Evolutionary conservation across 2,329 filamentous ascomycete species (phyloP).

Genomic region (Aspergillus awamori): DNA sequence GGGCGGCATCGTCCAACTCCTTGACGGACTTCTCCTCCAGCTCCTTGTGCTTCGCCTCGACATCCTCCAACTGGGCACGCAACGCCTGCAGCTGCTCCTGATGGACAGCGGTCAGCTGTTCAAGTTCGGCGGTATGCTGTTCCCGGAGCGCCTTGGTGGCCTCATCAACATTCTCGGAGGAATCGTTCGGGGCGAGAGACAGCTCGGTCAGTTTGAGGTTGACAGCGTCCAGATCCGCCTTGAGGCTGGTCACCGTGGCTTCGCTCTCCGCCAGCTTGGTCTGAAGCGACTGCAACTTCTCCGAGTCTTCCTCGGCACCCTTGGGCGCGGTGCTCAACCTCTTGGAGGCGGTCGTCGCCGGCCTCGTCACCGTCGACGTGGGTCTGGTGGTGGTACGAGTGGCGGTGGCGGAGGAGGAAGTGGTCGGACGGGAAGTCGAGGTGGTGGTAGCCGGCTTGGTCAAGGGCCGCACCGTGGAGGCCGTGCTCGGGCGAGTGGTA

Average conservation of each 20-base stretch:
- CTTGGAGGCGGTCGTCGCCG: conserved; percentile 31
- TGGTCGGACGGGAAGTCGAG: conserved; percentile 26
- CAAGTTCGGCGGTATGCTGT: conserved; percentile 38
- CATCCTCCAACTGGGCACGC: conserved; percentile 39
- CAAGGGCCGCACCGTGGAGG: conserved; percentile 29
- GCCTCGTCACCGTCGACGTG: conserved; percentile 23
- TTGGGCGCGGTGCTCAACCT: conserved; percentile 41
- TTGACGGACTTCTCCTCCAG: conserved; percentile 40
- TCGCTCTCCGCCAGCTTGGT: conserved; percentile 42
- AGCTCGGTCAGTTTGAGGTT: conserved; percentile 40
- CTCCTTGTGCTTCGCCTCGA: conserved; percentile 40
- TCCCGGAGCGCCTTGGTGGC: conserved; percentile 31
- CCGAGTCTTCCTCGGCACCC: conserved; percentile 31
- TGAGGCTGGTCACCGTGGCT: conserved; percentile 36
- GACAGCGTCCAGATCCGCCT: conserved; percentile 37
- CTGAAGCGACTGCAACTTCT: conserved; percentile 40
- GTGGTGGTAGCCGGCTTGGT: conserved; percentile 32
- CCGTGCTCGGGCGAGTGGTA: conserved; percentile 22
- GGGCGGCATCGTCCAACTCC: conserved; percentile 44
- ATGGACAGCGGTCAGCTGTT: conserved; percentile 36
- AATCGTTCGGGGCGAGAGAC: conserved; percentile 30
- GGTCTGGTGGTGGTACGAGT: conserved; percentile 24
- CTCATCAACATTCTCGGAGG: conserved; percentile 25
- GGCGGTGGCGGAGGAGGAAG: conserved; percentile 27
- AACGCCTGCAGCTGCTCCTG: conserved; percentile 37